A percentile compares a stretch with the other conserved stretches of the same genome.
Conservation (phyloP, 257 asterid genomes). For the Vinca minor region DNA sequence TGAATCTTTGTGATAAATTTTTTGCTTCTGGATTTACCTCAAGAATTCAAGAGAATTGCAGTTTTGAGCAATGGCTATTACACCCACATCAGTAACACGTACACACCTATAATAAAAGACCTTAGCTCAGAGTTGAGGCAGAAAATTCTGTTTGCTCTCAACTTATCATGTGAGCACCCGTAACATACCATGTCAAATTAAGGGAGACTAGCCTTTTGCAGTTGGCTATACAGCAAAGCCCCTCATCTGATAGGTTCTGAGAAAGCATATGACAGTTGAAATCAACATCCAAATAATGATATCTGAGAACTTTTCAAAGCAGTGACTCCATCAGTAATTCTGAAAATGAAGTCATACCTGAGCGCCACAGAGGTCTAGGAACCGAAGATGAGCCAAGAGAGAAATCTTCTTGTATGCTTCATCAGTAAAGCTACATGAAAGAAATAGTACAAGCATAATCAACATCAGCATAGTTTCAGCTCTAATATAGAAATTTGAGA, state of each 20-base stretch:
- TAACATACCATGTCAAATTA: constrained; percentile 73
- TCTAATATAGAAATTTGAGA: constrained; percentile 3
- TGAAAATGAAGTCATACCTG: constrained; percentile 50
- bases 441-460: constrained; percentile 9
- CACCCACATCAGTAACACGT: constrained; percentile 64
- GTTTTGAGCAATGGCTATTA: constrained; percentile 61
- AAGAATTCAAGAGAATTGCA: constrained; percentile 73
- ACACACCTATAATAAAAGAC: constrained; percentile 58
- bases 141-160: neutral
- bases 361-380: constrained; percentile 92
- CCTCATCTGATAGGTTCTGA: constrained; percentile 87
- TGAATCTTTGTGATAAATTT: neutral
- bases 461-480: constrained; percentile 10
- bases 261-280: constrained; percentile 16
- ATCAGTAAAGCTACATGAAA: constrained; percentile 65
- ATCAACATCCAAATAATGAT: constrained; percentile 1
- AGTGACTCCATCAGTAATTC: neutral
- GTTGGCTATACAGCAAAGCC: constrained; percentile 65
- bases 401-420: constrained; percentile 66
- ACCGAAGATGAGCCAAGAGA: constrained; percentile 47
- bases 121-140: constrained; percentile 10
- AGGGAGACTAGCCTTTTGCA: constrained; percentile 62
- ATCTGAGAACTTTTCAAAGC: neutral
- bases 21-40: constrained; percentile 35
- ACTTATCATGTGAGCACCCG: neutral